phyloP scores from a whole-genome alignment of 2,329 filamentous ascomycete genomes.

The Cryoendolithus antarcticus region DNA sequence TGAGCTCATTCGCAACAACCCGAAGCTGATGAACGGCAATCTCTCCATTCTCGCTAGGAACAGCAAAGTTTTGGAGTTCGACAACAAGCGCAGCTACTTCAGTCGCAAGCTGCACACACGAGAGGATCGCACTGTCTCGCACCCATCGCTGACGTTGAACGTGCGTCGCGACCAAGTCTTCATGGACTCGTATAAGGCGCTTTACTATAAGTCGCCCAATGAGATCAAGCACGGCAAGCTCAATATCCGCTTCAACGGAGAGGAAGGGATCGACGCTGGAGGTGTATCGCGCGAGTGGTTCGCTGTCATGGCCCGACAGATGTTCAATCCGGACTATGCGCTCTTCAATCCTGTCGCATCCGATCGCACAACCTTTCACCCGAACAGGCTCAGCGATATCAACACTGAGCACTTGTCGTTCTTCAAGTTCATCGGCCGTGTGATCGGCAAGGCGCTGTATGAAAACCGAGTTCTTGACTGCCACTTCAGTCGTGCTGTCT shows the following conservation, averaged over 20 bases:
- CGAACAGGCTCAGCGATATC: slow-evolving; percentile 84
- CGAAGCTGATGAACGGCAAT: slow-evolving; percentile 96
- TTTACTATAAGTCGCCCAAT: slow-evolving; percentile 91
- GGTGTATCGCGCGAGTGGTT: slow-evolving; percentile 99
- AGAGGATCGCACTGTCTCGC: slow-evolving; percentile 55
- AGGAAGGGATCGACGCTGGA: slow-evolving; percentile 95
- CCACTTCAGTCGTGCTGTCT: slow-evolving; percentile 96
- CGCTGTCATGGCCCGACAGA: slow-evolving; percentile 88
- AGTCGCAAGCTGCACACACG: slow-evolving; percentile 79
- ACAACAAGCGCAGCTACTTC: slow-evolving; percentile 99
- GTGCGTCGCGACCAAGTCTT: slow-evolving; percentile 93
- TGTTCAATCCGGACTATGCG: slow-evolving; percentile 98
- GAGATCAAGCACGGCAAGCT: slow-evolving; percentile 99
- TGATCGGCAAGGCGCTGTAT: slow-evolving; percentile 96
- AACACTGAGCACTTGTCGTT: slow-evolving; percentile 94
- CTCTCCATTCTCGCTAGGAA: slow-evolving; percentile 96
- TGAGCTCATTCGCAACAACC: slow-evolving; percentile 91
- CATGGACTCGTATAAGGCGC: slow-evolving; percentile 94
- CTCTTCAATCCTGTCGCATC: slow-evolving; percentile 94
- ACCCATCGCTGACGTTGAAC: slow-evolving; percentile 68
- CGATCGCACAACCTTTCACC: slow-evolving; percentile 96
- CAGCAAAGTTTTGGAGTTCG: slow-evolving; percentile 95
- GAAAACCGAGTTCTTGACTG: slow-evolving; percentile 92
- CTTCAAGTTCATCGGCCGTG: slow-evolving; percentile 98
- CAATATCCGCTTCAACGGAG: slow-evolving; percentile 91